Evolutionary conservation across 306 rosid species (phyloP).

Genomic region (Quercus glauca): DNA sequence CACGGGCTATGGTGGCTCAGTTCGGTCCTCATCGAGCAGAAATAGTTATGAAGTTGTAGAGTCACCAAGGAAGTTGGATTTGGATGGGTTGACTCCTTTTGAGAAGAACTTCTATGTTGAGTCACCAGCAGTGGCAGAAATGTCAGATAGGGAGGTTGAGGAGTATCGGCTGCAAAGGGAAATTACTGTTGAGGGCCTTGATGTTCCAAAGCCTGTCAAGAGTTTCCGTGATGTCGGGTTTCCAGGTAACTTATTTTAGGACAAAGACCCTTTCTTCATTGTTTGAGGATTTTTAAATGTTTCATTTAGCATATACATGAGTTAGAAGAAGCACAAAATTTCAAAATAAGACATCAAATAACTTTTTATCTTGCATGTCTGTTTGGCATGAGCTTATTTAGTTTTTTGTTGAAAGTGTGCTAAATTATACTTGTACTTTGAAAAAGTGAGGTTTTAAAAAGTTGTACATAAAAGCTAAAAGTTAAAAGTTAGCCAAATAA

Average conservation of each 20-base stretch:
- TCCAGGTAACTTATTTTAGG: slow-evolving; percentile 57
- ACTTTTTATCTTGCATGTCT: neutral
- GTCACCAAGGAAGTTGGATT: slow-evolving; percentile 61
- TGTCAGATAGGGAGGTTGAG: slow-evolving; percentile 77
- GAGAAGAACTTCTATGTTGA: slow-evolving; percentile 91
- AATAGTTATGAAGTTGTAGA: slow-evolving; percentile 55
- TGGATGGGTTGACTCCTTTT: slow-evolving; percentile 92
- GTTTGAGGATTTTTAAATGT: neutral
- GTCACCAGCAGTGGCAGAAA: slow-evolving; percentile 64
- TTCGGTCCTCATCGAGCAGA: slow-evolving; percentile 51
- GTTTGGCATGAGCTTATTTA: too few relatives aligned
- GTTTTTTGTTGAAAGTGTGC: too few relatives aligned
- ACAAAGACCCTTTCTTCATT: neutral
- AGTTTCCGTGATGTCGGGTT: slow-evolving; percentile 70
- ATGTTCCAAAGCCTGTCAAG: slow-evolving; percentile 93
- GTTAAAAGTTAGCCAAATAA: too few relatives aligned
- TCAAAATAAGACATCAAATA: neutral
- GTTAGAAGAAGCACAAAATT: neutral
- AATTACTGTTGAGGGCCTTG: slow-evolving; percentile 91
- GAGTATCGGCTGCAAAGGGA: slow-evolving; percentile 75
- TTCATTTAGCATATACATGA: neutral
- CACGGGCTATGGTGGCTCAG: slow-evolving; percentile 50
- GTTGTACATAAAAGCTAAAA: too few relatives aligned
- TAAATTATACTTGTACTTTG: too few relatives aligned
- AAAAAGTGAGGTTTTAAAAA: too few relatives aligned